A percentile compares a stretch with the other conserved stretches of the same genome.
phyloP scores from a whole-genome alignment of 2,329 filamentous ascomycete species.

The Elsinoe ampelina region DNA sequence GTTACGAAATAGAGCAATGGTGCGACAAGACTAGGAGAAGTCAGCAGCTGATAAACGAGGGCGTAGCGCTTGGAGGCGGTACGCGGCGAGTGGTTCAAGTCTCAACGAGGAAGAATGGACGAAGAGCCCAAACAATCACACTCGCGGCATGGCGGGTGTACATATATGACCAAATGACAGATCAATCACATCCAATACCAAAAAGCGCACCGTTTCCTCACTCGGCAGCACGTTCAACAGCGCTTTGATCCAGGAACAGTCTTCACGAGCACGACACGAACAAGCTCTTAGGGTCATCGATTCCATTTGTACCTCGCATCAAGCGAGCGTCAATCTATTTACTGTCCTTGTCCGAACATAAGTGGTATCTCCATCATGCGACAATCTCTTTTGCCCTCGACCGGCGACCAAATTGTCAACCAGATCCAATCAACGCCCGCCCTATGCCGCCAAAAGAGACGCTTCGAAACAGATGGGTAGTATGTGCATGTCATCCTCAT shows the following conservation, averaged over 20 bases:
- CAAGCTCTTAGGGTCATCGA: background rate
- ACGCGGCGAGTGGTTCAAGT: too few relatives aligned
- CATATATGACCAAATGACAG: background rate
- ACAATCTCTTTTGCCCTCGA: background rate
- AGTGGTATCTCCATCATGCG: conserved; percentile 1
- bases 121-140: background rate
- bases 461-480: background rate
- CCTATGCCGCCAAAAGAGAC: conserved; percentile 4
- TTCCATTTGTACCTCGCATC: conserved; percentile 11
- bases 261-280: too few relatives aligned
- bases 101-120: background rate
- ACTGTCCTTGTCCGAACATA: background rate
- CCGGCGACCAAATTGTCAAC: too few relatives aligned
- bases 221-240: too few relatives aligned
- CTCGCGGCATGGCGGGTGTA: background rate
- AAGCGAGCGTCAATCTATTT: conserved; percentile 7
- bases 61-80: too few relatives aligned
- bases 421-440: conserved; percentile 8
- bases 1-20: conserved; percentile 43
- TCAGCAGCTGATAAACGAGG: too few relatives aligned
- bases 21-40: background rate
- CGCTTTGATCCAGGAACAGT: too few relatives aligned
- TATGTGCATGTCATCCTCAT: conserved; percentile 7
- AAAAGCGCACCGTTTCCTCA: too few relatives aligned
- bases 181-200: background rate